A percentile compares a stretch with the other conserved stretches of the same genome.
Conservation (phyloP, 768 basidiomycete genomes). For the Pilatotrama ljubarskyi region DNA sequence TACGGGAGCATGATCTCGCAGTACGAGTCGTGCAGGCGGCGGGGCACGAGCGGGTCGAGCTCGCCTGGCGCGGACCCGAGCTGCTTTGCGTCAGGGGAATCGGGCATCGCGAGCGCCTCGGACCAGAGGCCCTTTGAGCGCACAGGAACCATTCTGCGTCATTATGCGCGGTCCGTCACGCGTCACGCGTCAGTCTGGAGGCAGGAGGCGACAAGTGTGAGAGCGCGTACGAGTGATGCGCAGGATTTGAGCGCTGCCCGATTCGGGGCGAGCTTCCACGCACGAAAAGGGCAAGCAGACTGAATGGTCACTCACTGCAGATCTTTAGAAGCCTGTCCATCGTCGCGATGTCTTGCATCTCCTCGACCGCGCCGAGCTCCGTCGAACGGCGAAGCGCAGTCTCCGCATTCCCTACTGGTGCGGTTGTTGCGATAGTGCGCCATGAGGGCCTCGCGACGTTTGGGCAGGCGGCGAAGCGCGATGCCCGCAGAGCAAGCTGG, state of each 20-base stretch:
- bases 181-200: too few relatives aligned
- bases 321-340: conserved; percentile 57
- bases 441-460: neutral
- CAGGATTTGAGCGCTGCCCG: conserved; percentile 21
- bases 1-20: conserved; percentile 67
- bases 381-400: conserved; percentile 19
- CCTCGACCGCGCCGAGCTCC: conserved; percentile 37
- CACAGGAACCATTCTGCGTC: conserved; percentile 54
- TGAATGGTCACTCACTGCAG: conserved; percentile 50
- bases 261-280: conserved; percentile 4
- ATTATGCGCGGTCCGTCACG: neutral
- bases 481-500: neutral
- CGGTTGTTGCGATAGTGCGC: conserved; percentile 12
- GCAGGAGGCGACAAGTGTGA: too few relatives aligned
- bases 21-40: conserved; percentile 73
- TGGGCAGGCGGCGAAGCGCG: neutral
- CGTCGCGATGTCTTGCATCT: conserved; percentile 56
- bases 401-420: conserved; percentile 11
- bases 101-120: conserved; percentile 37
- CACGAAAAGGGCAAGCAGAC: neutral
- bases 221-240: conserved; percentile 21
- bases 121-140: conserved; percentile 58
- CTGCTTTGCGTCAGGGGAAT: conserved; percentile 24
- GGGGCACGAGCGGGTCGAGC: conserved; percentile 36
- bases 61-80: conserved; percentile 19